Conservation (phyloP, 805 yeast species). For the Lachancea kluyveri region DNA sequence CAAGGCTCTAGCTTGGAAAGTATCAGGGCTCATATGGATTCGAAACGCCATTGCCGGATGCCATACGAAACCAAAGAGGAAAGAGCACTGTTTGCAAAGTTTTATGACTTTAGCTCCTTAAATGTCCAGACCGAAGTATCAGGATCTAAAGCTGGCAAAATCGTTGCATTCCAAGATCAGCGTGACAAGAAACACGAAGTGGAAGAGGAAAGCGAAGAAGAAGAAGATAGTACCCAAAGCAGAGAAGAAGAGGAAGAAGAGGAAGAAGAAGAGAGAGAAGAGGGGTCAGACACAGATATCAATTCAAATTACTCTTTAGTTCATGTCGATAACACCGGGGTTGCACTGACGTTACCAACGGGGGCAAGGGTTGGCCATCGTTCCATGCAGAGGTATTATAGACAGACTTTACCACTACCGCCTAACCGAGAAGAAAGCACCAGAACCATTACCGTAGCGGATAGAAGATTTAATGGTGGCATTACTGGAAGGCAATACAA, state of each 20-base stretch:
- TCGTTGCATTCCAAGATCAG: slow-evolving; percentile 24
- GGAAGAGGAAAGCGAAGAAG: slow-evolving; percentile 28
- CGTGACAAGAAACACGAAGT: slow-evolving; percentile 29
- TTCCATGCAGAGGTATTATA: slow-evolving; percentile 60
- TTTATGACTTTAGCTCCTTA: slow-evolving; percentile 76
- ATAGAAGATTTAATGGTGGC: slow-evolving; percentile 52
- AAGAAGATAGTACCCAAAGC: slow-evolving; percentile 10
- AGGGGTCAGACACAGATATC: slow-evolving; percentile 18
- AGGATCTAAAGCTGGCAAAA: slow-evolving; percentile 25
- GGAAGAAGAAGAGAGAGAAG: too few species aligned
- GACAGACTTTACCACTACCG: slow-evolving; percentile 51
- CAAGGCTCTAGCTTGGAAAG: slow-evolving; percentile 83
- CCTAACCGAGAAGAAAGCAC: slow-evolving; percentile 51
- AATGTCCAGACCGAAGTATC: slow-evolving; percentile 36
- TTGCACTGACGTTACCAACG: slow-evolving; percentile 65
- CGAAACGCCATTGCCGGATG: slow-evolving; percentile 81
- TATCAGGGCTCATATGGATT: slow-evolving; percentile 79
- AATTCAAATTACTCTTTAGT: slow-evolving; percentile 32
- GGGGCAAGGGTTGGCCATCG: slow-evolving; percentile 83
- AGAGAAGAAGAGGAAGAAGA: slow-evolving; percentile 22
- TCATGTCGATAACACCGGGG: slow-evolving; percentile 47
- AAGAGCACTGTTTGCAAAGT: slow-evolving; percentile 65
- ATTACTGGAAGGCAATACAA: slow-evolving; percentile 55
- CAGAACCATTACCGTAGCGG: slow-evolving; percentile 71
- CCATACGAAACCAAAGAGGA: slow-evolving; percentile 85